These are phyloP conservation scores for Kodamaea laetipori DNA, from an alignment of 805 yeast genomes.

Conservation along the genomic window DNA sequence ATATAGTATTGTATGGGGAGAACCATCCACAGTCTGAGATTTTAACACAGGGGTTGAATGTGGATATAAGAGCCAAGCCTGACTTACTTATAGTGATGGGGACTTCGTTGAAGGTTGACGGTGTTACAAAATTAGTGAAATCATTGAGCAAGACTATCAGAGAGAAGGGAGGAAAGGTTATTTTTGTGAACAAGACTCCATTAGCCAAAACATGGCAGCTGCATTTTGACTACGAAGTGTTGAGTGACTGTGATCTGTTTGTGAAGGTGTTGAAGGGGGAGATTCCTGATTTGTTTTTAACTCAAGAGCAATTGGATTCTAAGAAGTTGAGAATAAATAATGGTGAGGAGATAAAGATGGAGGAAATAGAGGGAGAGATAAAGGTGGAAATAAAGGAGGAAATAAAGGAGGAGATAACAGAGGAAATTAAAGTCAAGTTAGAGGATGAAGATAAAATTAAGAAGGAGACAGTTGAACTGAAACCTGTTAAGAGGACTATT, in stretches of 20 bases:
- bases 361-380: slow-evolving; percentile 3
- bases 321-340: slow-evolving; percentile 33
- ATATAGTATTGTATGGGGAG: slow-evolving; percentile 90
- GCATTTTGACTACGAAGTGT: slow-evolving; percentile 75
- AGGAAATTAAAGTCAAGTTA: slow-evolving; percentile 6
- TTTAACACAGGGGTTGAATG: slow-evolving; percentile 68
- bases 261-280: slow-evolving; percentile 54
- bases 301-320: slow-evolving; percentile 52
- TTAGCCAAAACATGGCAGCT: slow-evolving; percentile 67
- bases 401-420: background rate
- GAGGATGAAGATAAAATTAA: slow-evolving; percentile 6
- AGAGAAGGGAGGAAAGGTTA: slow-evolving; percentile 75
- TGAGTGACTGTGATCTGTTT: slow-evolving; percentile 83
- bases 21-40: slow-evolving; percentile 84
- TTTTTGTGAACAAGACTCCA: slow-evolving; percentile 72
- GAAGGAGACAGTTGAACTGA: background rate
- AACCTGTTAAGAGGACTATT: slow-evolving; percentile 7
- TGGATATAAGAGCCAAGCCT: slow-evolving; percentile 68
- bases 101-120: slow-evolving; percentile 88
- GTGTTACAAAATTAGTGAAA: slow-evolving; percentile 78
- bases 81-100: slow-evolving; percentile 88
- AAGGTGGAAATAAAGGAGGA: slow-evolving; percentile 6
- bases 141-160: slow-evolving; percentile 69
- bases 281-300: slow-evolving; percentile 63
- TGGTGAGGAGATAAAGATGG: slow-evolving; percentile 8